A percentile compares a stretch with the other conserved stretches of the same genome.
Evolutionary conservation across 2,329 filamentous ascomycete genomes (phyloP).

Genomic region (Decorospora gaudefroyi): DNA sequence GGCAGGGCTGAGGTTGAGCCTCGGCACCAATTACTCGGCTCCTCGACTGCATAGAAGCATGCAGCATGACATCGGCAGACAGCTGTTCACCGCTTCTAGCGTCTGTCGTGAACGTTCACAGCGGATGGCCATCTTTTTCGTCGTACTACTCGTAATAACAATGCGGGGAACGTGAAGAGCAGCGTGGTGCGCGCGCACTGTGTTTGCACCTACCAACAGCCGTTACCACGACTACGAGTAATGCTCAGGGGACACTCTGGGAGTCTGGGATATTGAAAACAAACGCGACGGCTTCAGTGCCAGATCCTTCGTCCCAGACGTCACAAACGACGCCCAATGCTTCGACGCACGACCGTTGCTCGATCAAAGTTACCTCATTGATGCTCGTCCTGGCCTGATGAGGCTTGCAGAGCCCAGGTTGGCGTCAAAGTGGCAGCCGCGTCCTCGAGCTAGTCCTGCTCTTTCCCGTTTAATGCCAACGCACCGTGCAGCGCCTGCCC

Average conservation of each 20-base stretch:
- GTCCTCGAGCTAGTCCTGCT: slow-evolving; percentile 25
- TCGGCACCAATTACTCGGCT: slow-evolving; percentile 31
- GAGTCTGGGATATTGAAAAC: slow-evolving; percentile 15
- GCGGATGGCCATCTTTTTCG: too few species aligned
- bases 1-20: slow-evolving; percentile 29
- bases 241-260: slow-evolving; percentile 20
- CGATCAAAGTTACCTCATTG: slow-evolving; percentile 24
- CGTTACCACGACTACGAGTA: slow-evolving; percentile 33
- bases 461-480: slow-evolving; percentile 36
- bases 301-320: slow-evolving; percentile 28
- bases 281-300: slow-evolving; percentile 19
- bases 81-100: slow-evolving; percentile 37
- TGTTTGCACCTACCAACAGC: slow-evolving; percentile 12
- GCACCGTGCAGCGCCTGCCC: slow-evolving; percentile 44
- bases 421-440: slow-evolving; percentile 37
- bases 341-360: slow-evolving; percentile 32
- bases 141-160: too few species aligned
- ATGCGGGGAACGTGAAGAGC: not conserved
- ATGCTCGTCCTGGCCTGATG: slow-evolving; percentile 27
- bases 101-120: slow-evolving; percentile 18
- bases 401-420: slow-evolving; percentile 26
- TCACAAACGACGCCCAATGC: slow-evolving; percentile 37
- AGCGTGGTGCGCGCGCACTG: slow-evolving; percentile 10
- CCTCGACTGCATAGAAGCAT: slow-evolving; percentile 23
- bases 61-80: slow-evolving; percentile 42